phyloP scores from a whole-genome alignment of 2,329 filamentous ascomycete genomes.

The Penicillium sp. region DNA sequence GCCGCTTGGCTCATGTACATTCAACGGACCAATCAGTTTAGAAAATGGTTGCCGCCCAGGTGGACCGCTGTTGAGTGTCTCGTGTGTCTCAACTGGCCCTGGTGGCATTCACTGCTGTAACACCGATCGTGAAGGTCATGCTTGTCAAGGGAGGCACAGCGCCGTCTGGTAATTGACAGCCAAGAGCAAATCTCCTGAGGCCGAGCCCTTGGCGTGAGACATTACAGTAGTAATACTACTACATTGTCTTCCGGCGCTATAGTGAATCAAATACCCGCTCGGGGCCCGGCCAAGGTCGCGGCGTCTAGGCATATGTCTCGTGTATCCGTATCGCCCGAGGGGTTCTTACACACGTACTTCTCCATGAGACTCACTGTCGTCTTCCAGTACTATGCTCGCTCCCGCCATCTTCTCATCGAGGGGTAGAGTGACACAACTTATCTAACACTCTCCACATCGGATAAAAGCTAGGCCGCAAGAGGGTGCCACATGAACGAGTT shows the following conservation, averaged over 20 bases:
- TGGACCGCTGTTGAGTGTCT: not conserved
- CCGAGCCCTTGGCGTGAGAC: slow-evolving; percentile 2
- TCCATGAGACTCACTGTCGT: not conserved
- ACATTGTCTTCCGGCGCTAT: not conserved
- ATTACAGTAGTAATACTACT: not conserved
- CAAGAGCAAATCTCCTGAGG: not conserved
- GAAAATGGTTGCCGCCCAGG: not conserved
- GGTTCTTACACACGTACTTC: not conserved
- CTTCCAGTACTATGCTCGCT: not conserved
- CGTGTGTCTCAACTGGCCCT: not conserved
- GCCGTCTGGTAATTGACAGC: not conserved
- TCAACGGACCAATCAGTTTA: not conserved
- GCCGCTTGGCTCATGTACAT: not conserved
- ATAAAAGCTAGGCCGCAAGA: not conserved
- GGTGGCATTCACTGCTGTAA: not conserved
- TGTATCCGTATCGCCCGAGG: not conserved
- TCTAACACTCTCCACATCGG: not conserved
- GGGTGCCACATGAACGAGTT: not conserved
- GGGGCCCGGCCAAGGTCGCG: not conserved
- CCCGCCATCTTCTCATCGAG: not conserved
- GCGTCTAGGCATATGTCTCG: not conserved
- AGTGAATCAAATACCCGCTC: not conserved
- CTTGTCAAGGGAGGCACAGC: not conserved
- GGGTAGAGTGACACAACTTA: not conserved
- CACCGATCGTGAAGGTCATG: not conserved